These are phyloP conservation scores for Physcomitrium patens DNA, from an alignment of 225 moss, liverwort and hornwort species.

Conservation along the genomic window DNA sequence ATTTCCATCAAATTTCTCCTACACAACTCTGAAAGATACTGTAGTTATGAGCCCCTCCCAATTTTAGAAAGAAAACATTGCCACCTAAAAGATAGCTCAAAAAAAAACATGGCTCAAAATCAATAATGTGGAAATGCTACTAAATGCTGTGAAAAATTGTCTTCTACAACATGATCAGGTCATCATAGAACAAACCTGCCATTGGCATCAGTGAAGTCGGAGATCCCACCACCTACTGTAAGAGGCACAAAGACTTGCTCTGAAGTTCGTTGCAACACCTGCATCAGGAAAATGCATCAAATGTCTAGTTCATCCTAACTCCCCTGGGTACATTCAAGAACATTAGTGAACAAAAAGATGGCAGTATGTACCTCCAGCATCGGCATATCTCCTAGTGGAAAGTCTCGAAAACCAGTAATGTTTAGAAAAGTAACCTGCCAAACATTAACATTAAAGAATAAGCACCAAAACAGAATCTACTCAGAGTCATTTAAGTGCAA, in stretches of 20 bases:
- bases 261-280: constrained; percentile 89
- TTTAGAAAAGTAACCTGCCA: constrained; percentile 91
- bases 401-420: constrained; percentile 98
- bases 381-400: constrained; percentile 94
- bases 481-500: background rate
- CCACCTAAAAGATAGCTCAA: too few relatives aligned
- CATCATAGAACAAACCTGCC: constrained; percentile 66
- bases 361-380: constrained; percentile 80
- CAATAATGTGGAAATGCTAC: background rate
- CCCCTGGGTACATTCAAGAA: background rate
- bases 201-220: constrained; percentile 85
- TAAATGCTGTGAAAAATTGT: constrained; percentile 9
- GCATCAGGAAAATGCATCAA: constrained; percentile 29
- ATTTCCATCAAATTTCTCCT: constrained; percentile 17
- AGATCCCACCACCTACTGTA: constrained; percentile 96
- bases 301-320: constrained; percentile 9
- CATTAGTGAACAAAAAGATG: background rate
- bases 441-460: background rate
- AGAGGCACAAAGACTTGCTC: constrained; percentile 93
- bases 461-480: background rate
- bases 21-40: background rate
- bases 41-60: too few relatives aligned
- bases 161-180: background rate
- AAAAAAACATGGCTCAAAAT: too few relatives aligned
- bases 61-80: too few relatives aligned